Conservation (phyloP, 2,329 filamentous ascomycete species). For the Metarhizium anisopliae region DNA sequence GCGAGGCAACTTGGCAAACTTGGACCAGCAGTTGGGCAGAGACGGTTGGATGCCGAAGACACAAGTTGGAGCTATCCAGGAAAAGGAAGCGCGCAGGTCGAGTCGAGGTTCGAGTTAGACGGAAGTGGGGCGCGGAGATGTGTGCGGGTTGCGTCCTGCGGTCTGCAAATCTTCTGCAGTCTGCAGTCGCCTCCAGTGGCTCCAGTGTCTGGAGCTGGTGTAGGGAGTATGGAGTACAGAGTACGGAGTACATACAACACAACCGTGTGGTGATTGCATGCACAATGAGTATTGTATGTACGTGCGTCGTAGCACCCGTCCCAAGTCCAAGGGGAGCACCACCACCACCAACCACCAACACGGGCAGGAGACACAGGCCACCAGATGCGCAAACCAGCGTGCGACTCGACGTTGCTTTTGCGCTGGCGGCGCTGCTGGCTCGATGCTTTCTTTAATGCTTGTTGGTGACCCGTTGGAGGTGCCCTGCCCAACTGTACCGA, state of each 20-base stretch:
- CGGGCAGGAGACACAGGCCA: too few relatives aligned
- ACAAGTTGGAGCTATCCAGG: conserved; percentile 6
- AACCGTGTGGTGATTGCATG: too few relatives aligned
- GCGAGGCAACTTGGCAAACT: background rate
- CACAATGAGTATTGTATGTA: too few relatives aligned
- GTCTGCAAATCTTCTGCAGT: background rate
- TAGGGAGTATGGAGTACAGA: too few relatives aligned
- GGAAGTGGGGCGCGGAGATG: conserved; percentile 3
- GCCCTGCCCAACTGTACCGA: background rate
- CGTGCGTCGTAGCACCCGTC: background rate
- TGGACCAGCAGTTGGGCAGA: conserved; percentile 12
- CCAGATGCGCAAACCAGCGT: background rate
- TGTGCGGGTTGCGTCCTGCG: background rate
- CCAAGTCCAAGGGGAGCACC: background rate
- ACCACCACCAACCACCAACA: background rate
- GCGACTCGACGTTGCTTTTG: background rate
- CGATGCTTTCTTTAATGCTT: background rate
- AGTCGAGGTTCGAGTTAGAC: background rate
- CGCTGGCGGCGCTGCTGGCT: background rate
- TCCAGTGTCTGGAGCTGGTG: background rate
- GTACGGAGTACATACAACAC: too few relatives aligned
- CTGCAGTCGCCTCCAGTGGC: background rate
- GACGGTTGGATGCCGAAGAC: conserved; percentile 4
- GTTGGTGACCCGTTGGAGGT: background rate
- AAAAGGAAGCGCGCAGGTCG: conserved; percentile 3